Base-by-base conservation (phyloP, 257 asterid species). In the Ophiorrhiza pumila region DNA sequence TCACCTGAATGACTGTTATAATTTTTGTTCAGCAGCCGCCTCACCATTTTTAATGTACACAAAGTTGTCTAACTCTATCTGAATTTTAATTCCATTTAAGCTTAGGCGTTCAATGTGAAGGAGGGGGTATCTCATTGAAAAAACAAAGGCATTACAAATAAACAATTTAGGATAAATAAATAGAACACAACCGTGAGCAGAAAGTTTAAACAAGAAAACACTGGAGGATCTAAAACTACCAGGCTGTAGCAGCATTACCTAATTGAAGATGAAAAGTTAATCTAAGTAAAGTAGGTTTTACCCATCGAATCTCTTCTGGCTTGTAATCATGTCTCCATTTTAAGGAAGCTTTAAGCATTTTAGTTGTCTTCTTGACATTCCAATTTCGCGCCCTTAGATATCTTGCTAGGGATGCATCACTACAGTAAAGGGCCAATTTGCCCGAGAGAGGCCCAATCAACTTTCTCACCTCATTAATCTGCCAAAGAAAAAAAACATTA, bases 241-340 rank as follows among this genome's bases (percentile, higher is more conserved):
- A 47, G 14, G 43, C 42, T 60, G 61, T 41, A 53, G 43, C 61
- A 50, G 66, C 23, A 27, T 6, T 9, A 53, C 71, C 22, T 29
- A 45, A 27, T 12, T 60, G 55, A 50, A 43, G 65, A 71, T 62
- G 23, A 42, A 29, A 59, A 27, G 14, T 7, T 27, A 43, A 76
- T 50, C 69, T 0, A 4, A 42, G 53, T 37, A 46, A 18, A 76
- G 50, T 9, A 43, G 35, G 47, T 59, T 58, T 76, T 87, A 94
- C 99, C 98, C 98, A 92, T 71, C 87, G 81, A 52, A 92, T 90
- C 34, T 86, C 93, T 29, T 95, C 96, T 18, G 99, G 97, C 75
- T 81, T 94, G 86, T 63, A 90, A 60, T 86, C 94, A 22, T 39
- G 63, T 74, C 99, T 85, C 99, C 99, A 95, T 74, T 92, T 87